Conservation (phyloP, 176 grass and related monocot species). For the Aegilops speltoides region DNA sequence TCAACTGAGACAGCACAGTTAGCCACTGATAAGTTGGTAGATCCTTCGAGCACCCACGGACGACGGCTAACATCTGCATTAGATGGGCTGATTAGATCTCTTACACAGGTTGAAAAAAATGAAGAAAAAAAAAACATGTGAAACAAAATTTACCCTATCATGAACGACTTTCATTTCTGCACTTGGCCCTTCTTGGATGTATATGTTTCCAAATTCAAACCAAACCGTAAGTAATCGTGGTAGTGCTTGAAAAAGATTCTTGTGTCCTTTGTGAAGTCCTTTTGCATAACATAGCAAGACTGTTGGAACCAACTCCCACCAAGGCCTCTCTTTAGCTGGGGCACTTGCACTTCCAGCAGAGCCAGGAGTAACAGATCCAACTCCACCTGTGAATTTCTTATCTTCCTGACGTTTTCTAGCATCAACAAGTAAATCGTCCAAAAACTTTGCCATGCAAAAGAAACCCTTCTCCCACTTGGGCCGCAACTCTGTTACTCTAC, state of each 20-base stretch:
- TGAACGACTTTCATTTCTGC: slow-evolving; percentile 68
- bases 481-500: slow-evolving; percentile 75
- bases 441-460: slow-evolving; percentile 97
- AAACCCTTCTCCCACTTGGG: slow-evolving; percentile 97
- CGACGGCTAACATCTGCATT: slow-evolving; percentile 60
- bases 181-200: slow-evolving; percentile 46
- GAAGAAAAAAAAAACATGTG: neutral
- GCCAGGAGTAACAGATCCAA: slow-evolving; percentile 36
- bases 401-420: slow-evolving; percentile 93
- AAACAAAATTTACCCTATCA: slow-evolving; percentile 45
- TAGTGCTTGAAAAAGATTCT: slow-evolving; percentile 90
- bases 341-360: slow-evolving; percentile 47
- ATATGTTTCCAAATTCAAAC: slow-evolving; percentile 97
- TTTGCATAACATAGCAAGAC: slow-evolving; percentile 79
- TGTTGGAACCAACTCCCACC: slow-evolving; percentile 66
- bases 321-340: slow-evolving; percentile 64
- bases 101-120: slow-evolving; percentile 4
- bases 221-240: slow-evolving; percentile 91
- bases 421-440: slow-evolving; percentile 93
- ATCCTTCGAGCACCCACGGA: slow-evolving; percentile 85
- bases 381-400: slow-evolving; percentile 49
- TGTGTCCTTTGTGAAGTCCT: slow-evolving; percentile 90
- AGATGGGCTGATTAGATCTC: neutral
- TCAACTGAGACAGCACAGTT: slow-evolving; percentile 94
- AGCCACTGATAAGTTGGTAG: slow-evolving; percentile 96